phyloP scores from a whole-genome alignment of 2,329 filamentous ascomycete species.

The Cladorrhinum sp. region DNA sequence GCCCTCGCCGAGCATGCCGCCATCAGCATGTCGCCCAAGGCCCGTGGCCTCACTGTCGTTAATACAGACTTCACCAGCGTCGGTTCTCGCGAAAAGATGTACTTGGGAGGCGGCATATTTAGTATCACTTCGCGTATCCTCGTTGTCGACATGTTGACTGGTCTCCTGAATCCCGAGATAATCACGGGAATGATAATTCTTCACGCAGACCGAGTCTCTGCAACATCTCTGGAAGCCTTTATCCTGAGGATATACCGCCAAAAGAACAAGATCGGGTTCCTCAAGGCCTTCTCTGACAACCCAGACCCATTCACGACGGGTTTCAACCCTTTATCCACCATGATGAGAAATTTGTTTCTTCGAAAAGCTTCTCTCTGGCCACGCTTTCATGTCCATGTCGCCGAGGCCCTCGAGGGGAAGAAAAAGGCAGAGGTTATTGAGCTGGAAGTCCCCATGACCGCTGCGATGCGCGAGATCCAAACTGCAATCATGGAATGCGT shows the following conservation, averaged over 20 bases:
- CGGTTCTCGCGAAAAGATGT: constrained; percentile 84
- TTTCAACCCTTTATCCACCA: constrained; percentile 82
- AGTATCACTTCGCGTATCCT: constrained; percentile 95
- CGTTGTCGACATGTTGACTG: constrained; percentile 88
- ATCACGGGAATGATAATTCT: constrained; percentile 85
- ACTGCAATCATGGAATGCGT: constrained; percentile 94
- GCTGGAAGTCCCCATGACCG: constrained; percentile 92
- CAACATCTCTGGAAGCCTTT: constrained; percentile 90
- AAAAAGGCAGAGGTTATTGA: constrained; percentile 96
- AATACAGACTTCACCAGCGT: constrained; percentile 95
- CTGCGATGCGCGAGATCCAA: constrained; percentile 89
- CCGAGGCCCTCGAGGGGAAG: constrained; percentile 83
- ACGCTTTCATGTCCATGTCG: constrained; percentile 87
- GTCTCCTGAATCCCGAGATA: constrained; percentile 73
- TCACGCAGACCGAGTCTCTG: constrained; percentile 82
- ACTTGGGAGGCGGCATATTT: constrained; percentile 83
- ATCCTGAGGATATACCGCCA: constrained; percentile 91
- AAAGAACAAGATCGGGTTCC: constrained; percentile 87
- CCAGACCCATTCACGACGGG: constrained; percentile 87
- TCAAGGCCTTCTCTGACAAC: constrained; percentile 94
- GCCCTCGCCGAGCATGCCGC: constrained; percentile 93
- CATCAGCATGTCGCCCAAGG: constrained; percentile 76
- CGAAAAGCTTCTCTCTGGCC: constrained; percentile 88
- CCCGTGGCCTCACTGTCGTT: constrained; percentile 82
- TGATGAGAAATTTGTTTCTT: constrained; percentile 90